Percentiles rank a stretch among this genome's conserved stretches.
Conservation (phyloP, 805 yeast genomes). For the Jamesozyma spencerorum region DNA sequence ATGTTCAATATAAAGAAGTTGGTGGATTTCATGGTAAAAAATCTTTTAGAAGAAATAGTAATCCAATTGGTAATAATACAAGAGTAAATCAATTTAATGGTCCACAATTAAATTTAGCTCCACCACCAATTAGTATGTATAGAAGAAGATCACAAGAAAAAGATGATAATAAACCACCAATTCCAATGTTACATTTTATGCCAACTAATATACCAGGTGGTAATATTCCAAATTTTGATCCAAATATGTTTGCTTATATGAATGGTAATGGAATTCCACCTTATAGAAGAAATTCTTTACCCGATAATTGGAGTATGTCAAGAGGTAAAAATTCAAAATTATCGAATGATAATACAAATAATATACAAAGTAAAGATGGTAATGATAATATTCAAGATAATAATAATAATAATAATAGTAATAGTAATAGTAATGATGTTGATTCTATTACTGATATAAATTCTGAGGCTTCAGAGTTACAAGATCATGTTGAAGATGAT, state of each 20-base stretch:
- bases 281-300: slow-evolving; percentile 18
- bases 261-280: slow-evolving; percentile 8
- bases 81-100: slow-evolving; percentile 14
- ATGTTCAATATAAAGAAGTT: slow-evolving; percentile 73
- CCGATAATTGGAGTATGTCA: slow-evolving; percentile 13
- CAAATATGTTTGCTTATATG: slow-evolving; percentile 13
- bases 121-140: slow-evolving; percentile 68
- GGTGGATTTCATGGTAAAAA: slow-evolving; percentile 22
- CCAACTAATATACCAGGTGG: slow-evolving; percentile 7
- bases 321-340: slow-evolving; percentile 11
- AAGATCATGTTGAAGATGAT: slow-evolving; percentile 7
- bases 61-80: slow-evolving; percentile 15
- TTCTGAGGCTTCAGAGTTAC: slow-evolving; percentile 20
- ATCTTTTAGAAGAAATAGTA: slow-evolving; percentile 16
- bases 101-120: slow-evolving; percentile 52
- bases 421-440: background rate
- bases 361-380: too few species aligned
- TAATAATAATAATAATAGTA: background rate
- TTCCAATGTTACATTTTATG: slow-evolving; percentile 8
- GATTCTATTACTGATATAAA: slow-evolving; percentile 16
- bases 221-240: slow-evolving; percentile 13
- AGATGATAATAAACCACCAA: slow-evolving; percentile 3
- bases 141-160: slow-evolving; percentile 30
- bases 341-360: background rate
- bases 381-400: background rate